Percentiles rank a stretch among this genome's conserved stretches.
phyloP scores from a whole-genome alignment of 768 basidiomycete species.

The Hirschioporus abietinus region DNA sequence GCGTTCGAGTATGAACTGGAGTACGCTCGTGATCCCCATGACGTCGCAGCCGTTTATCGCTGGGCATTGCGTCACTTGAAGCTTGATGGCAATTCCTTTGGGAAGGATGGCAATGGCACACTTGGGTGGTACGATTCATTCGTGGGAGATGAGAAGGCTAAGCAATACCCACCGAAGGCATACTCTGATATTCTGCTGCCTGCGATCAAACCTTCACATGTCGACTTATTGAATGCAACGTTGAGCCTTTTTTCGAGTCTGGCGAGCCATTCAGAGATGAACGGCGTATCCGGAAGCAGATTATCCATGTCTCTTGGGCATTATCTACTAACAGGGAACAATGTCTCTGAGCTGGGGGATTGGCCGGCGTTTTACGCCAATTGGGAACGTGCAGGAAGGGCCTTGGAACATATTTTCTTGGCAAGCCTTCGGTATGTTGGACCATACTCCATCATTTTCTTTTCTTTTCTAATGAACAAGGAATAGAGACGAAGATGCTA shows the following conservation, averaged over 20 bases:
- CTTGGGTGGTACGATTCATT: slow-evolving; percentile 68
- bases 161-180: slow-evolving; percentile 55
- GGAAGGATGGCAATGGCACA: slow-evolving; percentile 32
- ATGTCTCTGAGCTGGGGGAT: slow-evolving; percentile 46
- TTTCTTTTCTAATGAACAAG: slow-evolving; percentile 8
- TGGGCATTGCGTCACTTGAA: slow-evolving; percentile 77
- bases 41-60: slow-evolving; percentile 73
- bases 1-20: slow-evolving; percentile 62
- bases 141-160: slow-evolving; percentile 49
- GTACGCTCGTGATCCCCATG: slow-evolving; percentile 64
- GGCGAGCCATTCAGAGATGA: slow-evolving; percentile 66
- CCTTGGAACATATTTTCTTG: slow-evolving; percentile 74
- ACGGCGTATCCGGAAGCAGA: slow-evolving; percentile 74
- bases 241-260: slow-evolving; percentile 64
- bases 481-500: slow-evolving; percentile 52
- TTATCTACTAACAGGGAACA: slow-evolving; percentile 57
- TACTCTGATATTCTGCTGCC: slow-evolving; percentile 61
- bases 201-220: slow-evolving; percentile 51
- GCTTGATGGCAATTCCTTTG: slow-evolving; percentile 55
- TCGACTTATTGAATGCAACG: slow-evolving; percentile 50
- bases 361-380: slow-evolving; percentile 63
- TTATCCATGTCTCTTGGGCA: slow-evolving; percentile 67
- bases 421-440: slow-evolving; percentile 56
- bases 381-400: slow-evolving; percentile 70
- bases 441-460: neutral